Evolutionary conservation across 805 yeast species (phyloP), one percentile per base, ranked within the genome.

Genomic region (Barnettozyma botsteinii): DNA sequence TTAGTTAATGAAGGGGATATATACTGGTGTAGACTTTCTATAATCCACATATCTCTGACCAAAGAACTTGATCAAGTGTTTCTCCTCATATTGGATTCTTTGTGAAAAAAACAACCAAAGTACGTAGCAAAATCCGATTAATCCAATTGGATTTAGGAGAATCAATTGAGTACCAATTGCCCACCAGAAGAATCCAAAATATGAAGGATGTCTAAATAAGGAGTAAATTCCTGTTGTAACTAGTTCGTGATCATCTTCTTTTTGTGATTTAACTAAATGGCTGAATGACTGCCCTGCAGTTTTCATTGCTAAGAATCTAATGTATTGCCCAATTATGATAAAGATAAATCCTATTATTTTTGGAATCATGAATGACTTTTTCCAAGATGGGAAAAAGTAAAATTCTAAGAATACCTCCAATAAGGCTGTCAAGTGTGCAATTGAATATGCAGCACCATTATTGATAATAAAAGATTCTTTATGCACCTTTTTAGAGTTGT

Each of bases 131-230:
- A 88, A 93, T 0, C 70, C 64, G 1, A 67, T 35, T 2, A 75
- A 52, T 1, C 87, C 69, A 0, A 86, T 33, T 7, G 84, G 78
- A 61, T 88, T 93, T 33, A 77, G 61, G 42, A 91, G 60, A 44
- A 81, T 48, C 33, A 93, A 19, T 57, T 91, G 95, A 1, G 87
- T 70, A 0, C 97, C 97, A 4, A 89, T 49, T 12, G 94, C 91
- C 97, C 98, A 93, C 76, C 87, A 79, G 55, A 79, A 89, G 59
- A 84, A 93, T 0, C 97, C 98, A 30, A 79, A 72, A 61, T 93
- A 93, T 35, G 94, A 81, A 7, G 98, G 98, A 59, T 93, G 98
- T 45, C 98, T 70, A 13, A 75, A 62, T 20, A 61, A 47, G 2
- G 67, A 42, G 59, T 91, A 93, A 4, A 91, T 64, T 0, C 97